Evolutionary conservation across 2,329 filamentous ascomycete species (phyloP).

Genomic region (Huntiella bhutanensis): DNA sequence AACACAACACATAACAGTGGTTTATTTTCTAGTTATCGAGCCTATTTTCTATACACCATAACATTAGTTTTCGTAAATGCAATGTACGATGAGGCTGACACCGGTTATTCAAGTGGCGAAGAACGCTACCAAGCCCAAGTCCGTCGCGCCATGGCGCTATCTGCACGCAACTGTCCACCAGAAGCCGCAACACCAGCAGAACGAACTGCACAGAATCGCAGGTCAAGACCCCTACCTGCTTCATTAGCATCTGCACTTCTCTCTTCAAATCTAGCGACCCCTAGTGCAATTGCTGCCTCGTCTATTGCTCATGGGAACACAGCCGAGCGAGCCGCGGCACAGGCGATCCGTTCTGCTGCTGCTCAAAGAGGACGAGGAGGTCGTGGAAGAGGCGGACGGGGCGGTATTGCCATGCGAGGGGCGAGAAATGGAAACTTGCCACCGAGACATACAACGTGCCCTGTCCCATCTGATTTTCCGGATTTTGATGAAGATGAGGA

Average conservation of each 20-base stretch:
- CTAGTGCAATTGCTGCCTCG: conserved; percentile 9
- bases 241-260: conserved; percentile 7
- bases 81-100: conserved; percentile 7
- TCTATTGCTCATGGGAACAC: neutral
- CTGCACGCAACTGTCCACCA: conserved; percentile 21
- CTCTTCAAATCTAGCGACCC: conserved; percentile 7
- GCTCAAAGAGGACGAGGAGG: too few relatives aligned
- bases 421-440: neutral
- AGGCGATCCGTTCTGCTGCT: too few relatives aligned
- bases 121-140: conserved; percentile 39
- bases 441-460: neutral
- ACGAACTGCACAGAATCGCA: conserved; percentile 6
- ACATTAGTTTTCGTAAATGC: neutral
- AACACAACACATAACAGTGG: neutral
- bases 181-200: conserved; percentile 3
- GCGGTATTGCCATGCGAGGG: neutral
- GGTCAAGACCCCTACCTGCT: conserved; percentile 4
- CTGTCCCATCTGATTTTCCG: neutral
- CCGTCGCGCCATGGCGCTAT: conserved; percentile 40
- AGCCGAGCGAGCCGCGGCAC: neutral
- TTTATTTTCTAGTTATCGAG: neutral
- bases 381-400: too few relatives aligned
- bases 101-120: conserved; percentile 14
- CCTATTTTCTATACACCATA: neutral
- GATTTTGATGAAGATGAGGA: too few relatives aligned